phyloP scores from a whole-genome alignment of 2,329 filamentous ascomycete species.

The Pezicula radicicola region DNA sequence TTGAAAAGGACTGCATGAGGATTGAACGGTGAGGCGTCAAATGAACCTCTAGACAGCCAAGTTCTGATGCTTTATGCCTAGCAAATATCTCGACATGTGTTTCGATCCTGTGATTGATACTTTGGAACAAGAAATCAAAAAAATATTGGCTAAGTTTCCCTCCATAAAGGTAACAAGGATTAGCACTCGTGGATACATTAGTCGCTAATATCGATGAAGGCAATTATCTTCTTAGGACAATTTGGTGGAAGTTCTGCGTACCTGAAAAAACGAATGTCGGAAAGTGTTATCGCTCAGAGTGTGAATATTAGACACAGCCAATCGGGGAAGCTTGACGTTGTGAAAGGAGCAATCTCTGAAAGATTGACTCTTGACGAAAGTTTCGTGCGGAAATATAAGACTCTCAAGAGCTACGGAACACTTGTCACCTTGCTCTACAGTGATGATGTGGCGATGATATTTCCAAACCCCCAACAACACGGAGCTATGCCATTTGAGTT shows the following conservation, averaged over 20 bases:
- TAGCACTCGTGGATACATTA: neutral
- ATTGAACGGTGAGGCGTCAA: constrained; percentile 1
- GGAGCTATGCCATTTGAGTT: too few relatives aligned
- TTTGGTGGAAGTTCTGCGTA: constrained; percentile 11
- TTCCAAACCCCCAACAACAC: neutral
- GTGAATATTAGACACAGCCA: constrained; percentile 1
- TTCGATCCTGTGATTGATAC: constrained; percentile 7
- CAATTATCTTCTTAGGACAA: constrained; percentile 10
- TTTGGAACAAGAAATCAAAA: too few relatives aligned
- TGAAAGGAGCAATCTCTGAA: neutral
- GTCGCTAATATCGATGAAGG: neutral
- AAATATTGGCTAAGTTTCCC: too few relatives aligned
- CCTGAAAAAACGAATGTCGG: constrained; percentile 9
- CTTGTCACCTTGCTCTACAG: neutral
- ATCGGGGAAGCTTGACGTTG: neutral
- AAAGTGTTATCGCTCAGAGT: neutral
- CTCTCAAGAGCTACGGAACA: neutral
- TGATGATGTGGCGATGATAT: neutral
- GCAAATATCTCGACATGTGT: constrained; percentile 2
- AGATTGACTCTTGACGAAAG: neutral
- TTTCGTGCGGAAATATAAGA: neutral
- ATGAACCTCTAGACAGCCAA: neutral
- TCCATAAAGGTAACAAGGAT: neutral
- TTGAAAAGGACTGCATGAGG: constrained; percentile 2
- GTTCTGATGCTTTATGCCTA: neutral